phyloP scores from a whole-genome alignment of 495 filamentous ascomycete genomes.

The Xylaria venustula region DNA sequence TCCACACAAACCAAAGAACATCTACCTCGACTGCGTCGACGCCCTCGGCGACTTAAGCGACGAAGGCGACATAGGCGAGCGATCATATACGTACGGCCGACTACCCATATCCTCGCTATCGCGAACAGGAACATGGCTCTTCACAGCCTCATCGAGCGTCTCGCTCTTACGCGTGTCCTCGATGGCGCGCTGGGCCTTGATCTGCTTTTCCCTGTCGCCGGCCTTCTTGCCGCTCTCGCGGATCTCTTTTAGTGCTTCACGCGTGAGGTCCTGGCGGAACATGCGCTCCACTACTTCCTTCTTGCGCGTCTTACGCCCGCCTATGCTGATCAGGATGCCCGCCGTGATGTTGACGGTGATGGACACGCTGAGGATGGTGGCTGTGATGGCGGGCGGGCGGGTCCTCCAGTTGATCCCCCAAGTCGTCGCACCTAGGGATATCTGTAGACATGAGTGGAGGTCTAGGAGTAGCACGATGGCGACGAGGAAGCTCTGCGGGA shows the following conservation, averaged over 20 bases:
- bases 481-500: conserved; percentile 67
- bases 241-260: conserved; percentile 69
- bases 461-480: conserved; percentile 73
- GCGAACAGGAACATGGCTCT: conserved; percentile 11
- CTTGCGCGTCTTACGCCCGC: conserved; percentile 71
- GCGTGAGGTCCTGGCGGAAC: conserved; percentile 68
- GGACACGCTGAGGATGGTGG: conserved; percentile 73
- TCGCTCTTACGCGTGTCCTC: conserved; percentile 28
- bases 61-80: background rate
- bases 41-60: background rate
- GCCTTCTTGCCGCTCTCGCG: conserved; percentile 48
- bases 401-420: conserved; percentile 65
- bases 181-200: conserved; percentile 30
- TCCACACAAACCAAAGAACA: too few species aligned
- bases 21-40: background rate
- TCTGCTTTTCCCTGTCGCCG: conserved; percentile 51
- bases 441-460: conserved; percentile 70
- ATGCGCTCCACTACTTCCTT: conserved; percentile 77
- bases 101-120: conserved; percentile 7
- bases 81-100: too few species aligned
- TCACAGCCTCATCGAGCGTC: conserved; percentile 21
- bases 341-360: conserved; percentile 70
- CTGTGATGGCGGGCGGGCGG: conserved; percentile 68
- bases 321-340: conserved; percentile 69
- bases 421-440: conserved; percentile 70